Conservation (phyloP, 495 filamentous ascomycete genomes). For the Daldinia childiae region DNA sequence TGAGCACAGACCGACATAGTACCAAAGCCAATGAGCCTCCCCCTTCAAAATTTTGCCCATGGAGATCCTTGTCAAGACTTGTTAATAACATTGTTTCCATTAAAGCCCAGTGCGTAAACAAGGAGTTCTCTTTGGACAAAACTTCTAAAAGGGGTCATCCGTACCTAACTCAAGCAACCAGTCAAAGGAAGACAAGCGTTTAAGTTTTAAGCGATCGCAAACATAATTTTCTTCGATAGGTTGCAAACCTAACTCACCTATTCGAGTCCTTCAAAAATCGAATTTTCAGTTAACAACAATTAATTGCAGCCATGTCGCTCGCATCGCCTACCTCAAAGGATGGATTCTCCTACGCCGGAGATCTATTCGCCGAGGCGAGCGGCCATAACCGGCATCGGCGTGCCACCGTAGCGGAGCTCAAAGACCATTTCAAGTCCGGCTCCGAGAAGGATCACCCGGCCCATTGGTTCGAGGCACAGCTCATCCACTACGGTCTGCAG, state of each 20-base stretch:
- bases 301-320: constrained; percentile 39
- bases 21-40: not conserved
- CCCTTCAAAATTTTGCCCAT: not conserved
- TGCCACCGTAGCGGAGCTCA: constrained; percentile 58
- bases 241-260: not conserved
- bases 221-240: not conserved
- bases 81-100: not conserved
- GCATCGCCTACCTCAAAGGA: constrained; percentile 41
- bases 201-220: not conserved
- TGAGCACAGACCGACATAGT: not conserved
- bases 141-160: not conserved
- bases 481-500: constrained; percentile 66
- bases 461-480: constrained; percentile 68
- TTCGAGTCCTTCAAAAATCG: not conserved
- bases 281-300: not conserved
- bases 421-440: constrained; percentile 52
- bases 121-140: not conserved
- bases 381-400: constrained; percentile 62
- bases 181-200: not conserved
- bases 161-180: not conserved
- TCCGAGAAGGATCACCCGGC: constrained; percentile 58
- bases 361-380: constrained; percentile 59
- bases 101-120: not conserved
- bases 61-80: not conserved
- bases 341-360: constrained; percentile 48